Conservation (phyloP, 2,329 filamentous ascomycete genomes). For the Aureobasidium melanogenum region DNA sequence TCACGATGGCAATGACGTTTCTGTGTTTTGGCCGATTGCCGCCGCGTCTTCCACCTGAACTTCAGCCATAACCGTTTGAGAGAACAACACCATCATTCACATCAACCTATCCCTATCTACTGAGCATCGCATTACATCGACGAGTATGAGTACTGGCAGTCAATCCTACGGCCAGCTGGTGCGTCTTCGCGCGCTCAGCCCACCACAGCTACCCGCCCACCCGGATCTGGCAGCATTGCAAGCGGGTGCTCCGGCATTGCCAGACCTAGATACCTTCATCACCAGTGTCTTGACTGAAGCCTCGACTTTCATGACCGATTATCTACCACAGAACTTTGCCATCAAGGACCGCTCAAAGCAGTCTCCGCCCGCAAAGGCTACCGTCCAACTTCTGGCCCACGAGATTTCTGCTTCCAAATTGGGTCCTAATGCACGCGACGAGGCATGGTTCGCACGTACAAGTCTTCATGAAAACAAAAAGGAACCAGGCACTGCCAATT, state of each 20-base stretch:
- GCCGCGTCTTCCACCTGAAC: neutral
- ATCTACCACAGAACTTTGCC: conserved; percentile 48
- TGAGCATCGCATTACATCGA: neutral
- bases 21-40: neutral
- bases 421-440: conserved; percentile 24
- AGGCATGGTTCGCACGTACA: conserved; percentile 57
- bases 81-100: neutral
- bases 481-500: conserved; percentile 47
- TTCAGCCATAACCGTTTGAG: neutral
- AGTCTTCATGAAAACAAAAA: conserved; percentile 51
- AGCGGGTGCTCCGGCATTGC: conserved; percentile 24
- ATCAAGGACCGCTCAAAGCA: conserved; percentile 39
- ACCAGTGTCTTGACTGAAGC: conserved; percentile 48
- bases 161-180: conserved; percentile 20
- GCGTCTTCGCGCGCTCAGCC: conserved; percentile 24
- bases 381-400: conserved; percentile 47
- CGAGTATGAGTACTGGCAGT: neutral
- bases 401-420: conserved; percentile 40
- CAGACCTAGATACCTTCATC: conserved; percentile 45
- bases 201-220: conserved; percentile 27
- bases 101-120: neutral
- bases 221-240: conserved; percentile 23
- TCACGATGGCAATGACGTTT: neutral
- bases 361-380: conserved; percentile 41
- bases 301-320: conserved; percentile 48